Evolutionary conservation across 2,329 filamentous ascomycete genomes (phyloP).

Genomic region (Penicillium frequentans): DNA sequence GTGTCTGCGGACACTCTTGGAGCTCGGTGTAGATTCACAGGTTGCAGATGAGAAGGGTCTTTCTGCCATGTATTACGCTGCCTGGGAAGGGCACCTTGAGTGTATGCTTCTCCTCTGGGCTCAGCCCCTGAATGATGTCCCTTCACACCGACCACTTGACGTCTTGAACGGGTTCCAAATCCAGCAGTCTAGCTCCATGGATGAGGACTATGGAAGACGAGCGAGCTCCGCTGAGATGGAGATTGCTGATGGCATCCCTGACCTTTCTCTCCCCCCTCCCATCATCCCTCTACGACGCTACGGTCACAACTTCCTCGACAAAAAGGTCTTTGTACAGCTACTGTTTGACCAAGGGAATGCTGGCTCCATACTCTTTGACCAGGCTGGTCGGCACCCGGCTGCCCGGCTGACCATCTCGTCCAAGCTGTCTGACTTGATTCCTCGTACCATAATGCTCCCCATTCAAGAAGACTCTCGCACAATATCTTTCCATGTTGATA

Average conservation of each 20-base stretch:
- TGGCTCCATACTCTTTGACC: constrained; percentile 89
- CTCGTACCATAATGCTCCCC: constrained; percentile 90
- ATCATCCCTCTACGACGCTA: constrained; percentile 94
- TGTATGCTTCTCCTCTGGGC: constrained; percentile 81
- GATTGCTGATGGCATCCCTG: constrained; percentile 77
- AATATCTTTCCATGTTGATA: constrained; percentile 95
- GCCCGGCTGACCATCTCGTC: constrained; percentile 94
- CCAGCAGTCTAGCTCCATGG: constrained; percentile 25
- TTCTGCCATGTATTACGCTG: constrained; percentile 96
- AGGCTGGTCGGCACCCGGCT: constrained; percentile 93
- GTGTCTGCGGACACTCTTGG: constrained; percentile 78
- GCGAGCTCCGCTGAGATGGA: constrained; percentile 65
- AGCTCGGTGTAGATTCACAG: constrained; percentile 73
- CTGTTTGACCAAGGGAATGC: constrained; percentile 70
- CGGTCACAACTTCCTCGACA: constrained; percentile 97
- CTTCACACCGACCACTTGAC: constrained; percentile 33
- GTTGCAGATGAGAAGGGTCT: constrained; percentile 89
- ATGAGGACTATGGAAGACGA: constrained; percentile 29
- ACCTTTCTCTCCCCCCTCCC: constrained; percentile 87
- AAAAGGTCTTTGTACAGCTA: constrained; percentile 93
- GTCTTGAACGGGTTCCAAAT: constrained; percentile 35
- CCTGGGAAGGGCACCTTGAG: constrained; percentile 93
- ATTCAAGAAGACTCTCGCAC: constrained; percentile 94
- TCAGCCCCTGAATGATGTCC: constrained; percentile 24
- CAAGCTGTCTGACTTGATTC: constrained; percentile 92